Evolutionary conservation across 2,329 filamentous ascomycete species (phyloP), one percentile per base, ranked within the genome.

Genomic region (Phyllosticta ampelicida): DNA sequence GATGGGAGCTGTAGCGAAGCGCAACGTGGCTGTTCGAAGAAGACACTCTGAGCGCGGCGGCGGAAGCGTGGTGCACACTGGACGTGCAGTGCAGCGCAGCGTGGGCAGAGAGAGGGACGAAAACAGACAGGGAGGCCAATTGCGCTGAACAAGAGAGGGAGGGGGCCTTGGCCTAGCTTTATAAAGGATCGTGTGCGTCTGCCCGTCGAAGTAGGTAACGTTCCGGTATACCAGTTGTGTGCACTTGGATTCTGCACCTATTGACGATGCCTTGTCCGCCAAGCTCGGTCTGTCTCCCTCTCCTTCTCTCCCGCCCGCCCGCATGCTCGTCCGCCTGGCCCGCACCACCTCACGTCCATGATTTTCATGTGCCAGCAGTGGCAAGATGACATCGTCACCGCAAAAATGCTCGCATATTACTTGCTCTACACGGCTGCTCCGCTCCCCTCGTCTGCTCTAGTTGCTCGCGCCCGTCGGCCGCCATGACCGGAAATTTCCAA

Each of bases 371-470:
- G 23, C 23, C 8, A n/a, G n/a, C n/a, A n/a, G n/a, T n/a, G n/a
- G n/a, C n/a, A n/a, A n/a, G n/a, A n/a, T 8, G 8, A 26, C 23
- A 26, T 8, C 23, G 23, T 26, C 23, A 26, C 23, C 23, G 23
- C 30, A 36, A 36, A 13, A 11, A 16, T 44, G 36, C 53, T 52
- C 26, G 21, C 50, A 58, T 53, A 16, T 51, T 58, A 53, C 53
- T 51, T 58, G 50, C 53, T 58, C 30, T 58, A 58, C 55, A 58
- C 36, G n/a, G 6, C 21, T 49, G 36, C 51, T 30, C 29, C 23
- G 20, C 20, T 10, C 11, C 11, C 28, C 9, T 18, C 21, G 11
- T 44, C 36, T 44, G n/a, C 36, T 44, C 36, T 16, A 44, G n/a
- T n/a, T n/a, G 36, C 36, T 13, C 5, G 36, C 36, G 3, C n/a